Base-by-base conservation (phyloP, 139 green algal genomes). In the Tetradesmus lagerheimii region DNA sequence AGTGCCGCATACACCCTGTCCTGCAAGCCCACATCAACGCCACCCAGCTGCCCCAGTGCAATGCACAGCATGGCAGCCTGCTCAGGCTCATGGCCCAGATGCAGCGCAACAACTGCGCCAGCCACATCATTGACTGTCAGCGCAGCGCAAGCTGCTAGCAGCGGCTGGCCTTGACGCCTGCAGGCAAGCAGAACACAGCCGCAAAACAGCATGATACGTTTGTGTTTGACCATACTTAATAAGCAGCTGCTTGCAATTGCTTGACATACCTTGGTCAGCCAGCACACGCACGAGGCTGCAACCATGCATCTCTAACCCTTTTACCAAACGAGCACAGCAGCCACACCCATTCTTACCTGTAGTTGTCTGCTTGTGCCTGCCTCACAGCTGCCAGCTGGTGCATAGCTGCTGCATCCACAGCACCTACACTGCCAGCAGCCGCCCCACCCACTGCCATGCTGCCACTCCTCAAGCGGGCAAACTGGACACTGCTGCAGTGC, bases 11-110 rank as follows among this genome's bases (percentile, higher is more conserved):
- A 89, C n/a, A 81, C 84, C 84, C 84, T 89, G 39, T 80, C 64
- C 41, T 71, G 16, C 41, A 89, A 50, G 39, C 47, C 23, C 15
- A 47, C 35, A 23, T 80, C 41, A 9, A 89, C 66, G 37, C 38
- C 66, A 34, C 15, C 81, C 20, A 87, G 34, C 20, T 77, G 64
- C 15, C 84, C 67, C 39, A 89, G 84, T 5, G 84, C 84, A 34
- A 83, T 6, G 12, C 20, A 25, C 39, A 89, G 37, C 84, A 66
- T 81, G 14, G 67, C 66, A 25, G 84, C 84, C 38, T 89, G 84
- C 66, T 89, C 84, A 47, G 84, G 84, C 41, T 89, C 84, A 43
- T 89, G 74, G 84, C 84, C 84, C 64, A 89, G 16, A n/a, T 83
- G 84, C 84, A 89, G 38, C 29, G 41, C 66, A 34, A 11, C 31